Conservation (phyloP, 495 filamentous ascomycete genomes). For the Polyplosphaeria fusca region DNA sequence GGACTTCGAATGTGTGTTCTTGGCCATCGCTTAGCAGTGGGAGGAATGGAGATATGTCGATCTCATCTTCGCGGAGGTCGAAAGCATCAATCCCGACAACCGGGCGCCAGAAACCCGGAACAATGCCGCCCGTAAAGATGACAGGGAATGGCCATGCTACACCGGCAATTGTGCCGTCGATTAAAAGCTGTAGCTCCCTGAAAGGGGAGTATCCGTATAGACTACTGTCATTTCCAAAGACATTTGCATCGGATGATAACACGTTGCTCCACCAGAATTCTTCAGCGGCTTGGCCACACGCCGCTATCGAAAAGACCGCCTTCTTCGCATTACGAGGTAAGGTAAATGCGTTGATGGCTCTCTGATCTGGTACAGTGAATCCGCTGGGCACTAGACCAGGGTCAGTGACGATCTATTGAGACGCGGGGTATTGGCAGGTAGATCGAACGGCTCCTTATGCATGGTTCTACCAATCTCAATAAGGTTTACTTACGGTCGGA, state of each 20-base stretch:
- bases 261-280: conserved; percentile 93
- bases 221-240: conserved; percentile 55
- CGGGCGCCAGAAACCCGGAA: conserved; percentile 77
- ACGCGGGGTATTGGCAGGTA: too few species aligned
- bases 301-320: conserved; percentile 72
- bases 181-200: conserved; percentile 75
- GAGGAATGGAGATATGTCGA: conserved; percentile 79
- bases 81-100: conserved; percentile 84
- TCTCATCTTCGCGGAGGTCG: conserved; percentile 76
- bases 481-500: too few species aligned
- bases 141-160: conserved; percentile 83
- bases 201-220: conserved; percentile 74
- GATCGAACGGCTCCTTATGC: too few species aligned
- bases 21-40: conserved; percentile 63
- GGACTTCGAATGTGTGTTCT: conserved; percentile 68
- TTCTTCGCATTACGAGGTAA: conserved; percentile 62
- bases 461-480: too few species aligned
- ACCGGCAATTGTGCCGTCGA: conserved; percentile 73
- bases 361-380: conserved; percentile 66
- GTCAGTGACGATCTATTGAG: too few species aligned
- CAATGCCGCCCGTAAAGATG: conserved; percentile 85
- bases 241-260: conserved; percentile 57
- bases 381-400: conserved; percentile 62
- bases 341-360: conserved; percentile 56
- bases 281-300: conserved; percentile 73